Percentiles rank a stretch among this genome's conserved stretches.
These are phyloP conservation scores for Lasiodiplodia hormozganensis DNA, from an alignment of 2,329 filamentous ascomycete genomes.

Conservation along the genomic window DNA sequence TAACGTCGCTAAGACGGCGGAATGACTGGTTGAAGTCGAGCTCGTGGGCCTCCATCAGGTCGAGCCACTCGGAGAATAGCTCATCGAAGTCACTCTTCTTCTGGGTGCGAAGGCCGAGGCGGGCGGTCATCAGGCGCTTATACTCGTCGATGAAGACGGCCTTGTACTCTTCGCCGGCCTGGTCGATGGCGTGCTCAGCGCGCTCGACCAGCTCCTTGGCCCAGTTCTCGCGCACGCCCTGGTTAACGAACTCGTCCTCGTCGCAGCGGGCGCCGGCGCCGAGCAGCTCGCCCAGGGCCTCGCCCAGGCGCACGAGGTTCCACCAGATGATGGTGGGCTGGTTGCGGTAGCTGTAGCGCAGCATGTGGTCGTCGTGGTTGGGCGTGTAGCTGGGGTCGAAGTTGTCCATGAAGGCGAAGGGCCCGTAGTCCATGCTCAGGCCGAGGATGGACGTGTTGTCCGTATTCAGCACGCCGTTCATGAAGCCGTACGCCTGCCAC, in stretches of 20 bases:
- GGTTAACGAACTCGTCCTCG: constrained; percentile 70
- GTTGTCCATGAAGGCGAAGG: constrained; percentile 96
- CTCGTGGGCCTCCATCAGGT: constrained; percentile 80
- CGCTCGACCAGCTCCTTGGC: constrained; percentile 74
- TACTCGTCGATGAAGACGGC: constrained; percentile 88
- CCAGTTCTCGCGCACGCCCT: constrained; percentile 75
- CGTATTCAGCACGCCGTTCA: constrained; percentile 97
- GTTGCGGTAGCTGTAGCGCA: constrained; percentile 91
- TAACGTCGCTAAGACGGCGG: constrained; percentile 73
- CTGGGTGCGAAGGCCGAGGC: constrained; percentile 75
- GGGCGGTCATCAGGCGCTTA: constrained; percentile 79
- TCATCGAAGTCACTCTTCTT: constrained; percentile 78
- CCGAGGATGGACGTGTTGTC: constrained; percentile 95
- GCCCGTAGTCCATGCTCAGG: constrained; percentile 91
- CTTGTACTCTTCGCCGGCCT: constrained; percentile 86
- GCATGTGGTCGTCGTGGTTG: constrained; percentile 89
- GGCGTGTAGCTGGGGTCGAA: constrained; percentile 95
- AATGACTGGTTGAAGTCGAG: constrained; percentile 97
- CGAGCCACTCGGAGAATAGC: constrained; percentile 81
- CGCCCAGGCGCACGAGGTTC: constrained; percentile 92
- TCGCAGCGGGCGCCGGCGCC: constrained; percentile 79
- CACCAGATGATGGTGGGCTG: constrained; percentile 98
- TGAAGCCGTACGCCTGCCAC: constrained; percentile 99
- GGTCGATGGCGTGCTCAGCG: constrained; percentile 83
- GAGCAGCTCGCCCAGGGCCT: constrained; percentile 86